These are phyloP conservation scores for Fraxinus dipetala DNA, from an alignment of 305 asterid species.

Conservation along the genomic window DNA sequence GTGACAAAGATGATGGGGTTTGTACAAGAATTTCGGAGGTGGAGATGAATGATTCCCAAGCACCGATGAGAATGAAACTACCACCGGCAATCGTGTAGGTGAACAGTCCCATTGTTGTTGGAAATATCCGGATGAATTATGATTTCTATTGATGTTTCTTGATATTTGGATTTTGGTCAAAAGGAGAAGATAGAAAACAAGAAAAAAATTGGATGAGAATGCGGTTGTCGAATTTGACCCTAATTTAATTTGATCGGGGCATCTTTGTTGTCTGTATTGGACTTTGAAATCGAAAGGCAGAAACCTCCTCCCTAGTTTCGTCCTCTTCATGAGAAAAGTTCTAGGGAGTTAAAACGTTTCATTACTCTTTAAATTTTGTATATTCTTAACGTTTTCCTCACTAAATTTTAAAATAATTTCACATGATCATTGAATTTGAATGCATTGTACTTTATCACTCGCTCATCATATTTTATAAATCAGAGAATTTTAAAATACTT, in stretches of 20 bases:
- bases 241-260: neutral
- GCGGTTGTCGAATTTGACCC: neutral
- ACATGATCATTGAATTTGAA: too few relatives aligned
- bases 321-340: too few relatives aligned
- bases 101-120: constrained; percentile 68
- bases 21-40: constrained; percentile 31
- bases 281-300: neutral
- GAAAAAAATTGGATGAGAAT: neutral
- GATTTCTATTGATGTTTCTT: neutral
- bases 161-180: neutral
- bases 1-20: constrained; percentile 24
- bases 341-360: too few relatives aligned
- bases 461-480: too few relatives aligned
- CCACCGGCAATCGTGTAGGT: constrained; percentile 74
- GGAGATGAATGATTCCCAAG: constrained; percentile 60
- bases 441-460: too few relatives aligned
- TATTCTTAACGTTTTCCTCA: too few relatives aligned
- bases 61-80: constrained; percentile 65
- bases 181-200: neutral
- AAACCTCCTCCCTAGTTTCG: neutral
- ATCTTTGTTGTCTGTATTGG: neutral
- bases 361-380: too few relatives aligned
- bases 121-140: neutral
- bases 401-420: too few relatives aligned
- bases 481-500: too few relatives aligned